Conservation (phyloP, 306 rosid species). For the Malus fusca region DNA sequence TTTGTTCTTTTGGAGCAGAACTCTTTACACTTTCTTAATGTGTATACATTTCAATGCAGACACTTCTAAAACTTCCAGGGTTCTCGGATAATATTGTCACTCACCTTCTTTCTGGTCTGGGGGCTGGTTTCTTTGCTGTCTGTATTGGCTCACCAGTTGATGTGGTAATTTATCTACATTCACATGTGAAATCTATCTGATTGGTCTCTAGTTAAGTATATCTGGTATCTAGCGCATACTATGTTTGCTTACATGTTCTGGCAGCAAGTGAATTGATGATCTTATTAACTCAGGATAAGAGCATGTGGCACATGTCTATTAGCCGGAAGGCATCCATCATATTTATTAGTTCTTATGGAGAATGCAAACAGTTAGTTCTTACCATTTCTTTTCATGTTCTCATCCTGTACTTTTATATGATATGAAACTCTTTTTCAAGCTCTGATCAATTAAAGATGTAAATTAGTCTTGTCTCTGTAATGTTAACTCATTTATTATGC, state of each 20-base stretch:
- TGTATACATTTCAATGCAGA: slow-evolving; percentile 39
- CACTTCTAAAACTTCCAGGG: slow-evolving; percentile 92
- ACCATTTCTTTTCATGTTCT: background rate
- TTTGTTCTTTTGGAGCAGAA: slow-evolving; percentile 12
- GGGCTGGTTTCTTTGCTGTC: slow-evolving; percentile 95
- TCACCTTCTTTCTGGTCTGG: slow-evolving; percentile 87
- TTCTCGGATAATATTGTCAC: slow-evolving; percentile 79
- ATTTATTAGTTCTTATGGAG: background rate
- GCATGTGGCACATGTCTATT: background rate
- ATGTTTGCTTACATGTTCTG: background rate
- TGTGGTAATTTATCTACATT: slow-evolving; percentile 58
- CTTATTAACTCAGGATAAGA: background rate
- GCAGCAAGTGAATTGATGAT: background rate
- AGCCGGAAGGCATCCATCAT: background rate
- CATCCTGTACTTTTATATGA: background rate
- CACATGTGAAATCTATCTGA: background rate
- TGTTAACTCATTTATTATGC: background rate
- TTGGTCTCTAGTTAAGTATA: background rate
- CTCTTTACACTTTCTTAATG: background rate
- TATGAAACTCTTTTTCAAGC: background rate
- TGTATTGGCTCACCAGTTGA: slow-evolving; percentile 97
- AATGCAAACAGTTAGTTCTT: background rate
- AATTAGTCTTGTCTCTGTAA: background rate
- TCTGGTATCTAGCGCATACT: background rate
- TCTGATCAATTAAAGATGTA: background rate